These are phyloP conservation scores for Saturnispora gosingensis DNA, from an alignment of 805 yeast species.

Conservation along the genomic window DNA sequence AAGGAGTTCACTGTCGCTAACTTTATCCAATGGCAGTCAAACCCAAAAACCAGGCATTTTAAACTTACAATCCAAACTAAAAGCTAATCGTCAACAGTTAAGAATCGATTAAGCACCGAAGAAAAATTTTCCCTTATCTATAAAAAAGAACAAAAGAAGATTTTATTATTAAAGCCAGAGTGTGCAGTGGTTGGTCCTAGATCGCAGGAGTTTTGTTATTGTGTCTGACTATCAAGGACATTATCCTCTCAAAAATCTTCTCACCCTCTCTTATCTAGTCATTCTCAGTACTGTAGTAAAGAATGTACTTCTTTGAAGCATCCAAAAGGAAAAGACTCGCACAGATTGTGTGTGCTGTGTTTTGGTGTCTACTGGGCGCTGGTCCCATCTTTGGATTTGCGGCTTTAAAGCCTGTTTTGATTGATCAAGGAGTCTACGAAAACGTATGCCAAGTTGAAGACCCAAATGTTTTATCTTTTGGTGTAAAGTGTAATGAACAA, in stretches of 20 bases:
- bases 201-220: not conserved
- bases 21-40: no score
- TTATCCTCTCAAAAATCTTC: not conserved
- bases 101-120: not conserved
- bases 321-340: constrained; percentile 24
- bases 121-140: not conserved
- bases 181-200: not conserved
- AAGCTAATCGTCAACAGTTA: not conserved
- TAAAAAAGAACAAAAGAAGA: not conserved
- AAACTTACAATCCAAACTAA: not conserved
- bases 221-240: not conserved
- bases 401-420: constrained; percentile 45
- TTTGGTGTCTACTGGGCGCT: constrained; percentile 47
- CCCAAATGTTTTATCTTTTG: constrained; percentile 18
- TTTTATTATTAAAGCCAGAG: not conserved
- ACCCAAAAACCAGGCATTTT: not conserved
- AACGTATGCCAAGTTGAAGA: constrained; percentile 27
- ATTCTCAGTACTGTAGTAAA: not conserved
- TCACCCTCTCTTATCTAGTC: not conserved
- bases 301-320: constrained; percentile 27
- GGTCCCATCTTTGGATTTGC: constrained; percentile 56
- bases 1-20: not conserved
- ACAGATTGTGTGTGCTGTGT: constrained; percentile 42
- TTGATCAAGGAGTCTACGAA: constrained; percentile 40
- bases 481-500: constrained; percentile 41